Base-by-base conservation (phyloP, 805 yeast genomes). In the Yamadazyma ubonensis region DNA sequence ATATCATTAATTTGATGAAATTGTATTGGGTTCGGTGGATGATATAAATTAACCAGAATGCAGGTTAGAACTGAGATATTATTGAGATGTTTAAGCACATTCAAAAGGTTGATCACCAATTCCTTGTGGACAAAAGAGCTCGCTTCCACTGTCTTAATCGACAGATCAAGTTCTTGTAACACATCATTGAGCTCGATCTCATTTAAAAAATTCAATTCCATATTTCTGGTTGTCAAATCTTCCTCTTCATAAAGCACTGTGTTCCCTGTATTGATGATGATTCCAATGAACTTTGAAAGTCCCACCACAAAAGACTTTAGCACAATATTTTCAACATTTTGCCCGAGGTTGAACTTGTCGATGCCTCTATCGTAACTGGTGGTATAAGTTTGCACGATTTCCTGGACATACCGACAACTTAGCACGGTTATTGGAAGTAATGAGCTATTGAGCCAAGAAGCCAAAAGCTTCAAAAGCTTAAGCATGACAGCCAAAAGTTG, bases 401-500 rank as follows among this genome's bases (percentile, higher is more conserved):
- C 66, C 49, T 84, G 88, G 16, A 88, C 81, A 51, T 81, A 83
- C 15, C 86, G 65, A 53, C 90, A 84, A 46, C 95, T 79, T 32
- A 88, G 64, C 1, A 91, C 75, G 0, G 91, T 86, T 16, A 82
- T 85, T n/a, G 88, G 76, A 32, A 88, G 63, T 6, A 90, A 76
- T 43, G 83, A 75, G 42, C 87, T 87, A 40, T 77, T 71, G 29
- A 87, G 67, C 98, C 98, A 91, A 6, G 80, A 67, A 59, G 81
- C 73, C 26, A 81, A 66, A 23, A 76, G 61, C 29, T 76, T 65
- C 6, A 81, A 53, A 11, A 88, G 57, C 28, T 73, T 65, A 51
- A 78, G 81, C 46, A 78, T 65, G 5, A 84, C 61, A 32, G 76
- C 72, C 3, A 74, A 61, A 0, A 79, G 75, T 27, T 69, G 67